Percentiles rank a stretch among this genome's conserved stretches.
These are phyloP conservation scores for Citrus unshiu DNA, from an alignment of 345 rosid species.

Conservation along the genomic window DNA sequence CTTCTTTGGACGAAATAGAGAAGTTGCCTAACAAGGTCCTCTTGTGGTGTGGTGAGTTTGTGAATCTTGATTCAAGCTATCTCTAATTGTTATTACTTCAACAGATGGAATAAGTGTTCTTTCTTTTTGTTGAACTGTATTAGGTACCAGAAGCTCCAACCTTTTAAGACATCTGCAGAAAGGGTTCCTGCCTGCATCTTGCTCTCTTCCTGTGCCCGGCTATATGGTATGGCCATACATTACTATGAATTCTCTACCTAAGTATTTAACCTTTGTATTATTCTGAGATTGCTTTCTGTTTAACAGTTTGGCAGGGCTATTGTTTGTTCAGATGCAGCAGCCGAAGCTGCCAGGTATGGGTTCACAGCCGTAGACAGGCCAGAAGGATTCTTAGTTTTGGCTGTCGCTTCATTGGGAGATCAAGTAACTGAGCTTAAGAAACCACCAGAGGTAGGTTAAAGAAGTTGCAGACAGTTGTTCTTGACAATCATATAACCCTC, in stretches of 20 bases:
- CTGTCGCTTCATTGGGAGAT: slow-evolving; percentile 58
- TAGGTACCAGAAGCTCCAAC: slow-evolving; percentile 64
- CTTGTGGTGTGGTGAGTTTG: slow-evolving; percentile 72
- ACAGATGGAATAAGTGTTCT: not conserved
- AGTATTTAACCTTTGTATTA: not conserved
- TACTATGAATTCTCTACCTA: not conserved
- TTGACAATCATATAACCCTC: not conserved
- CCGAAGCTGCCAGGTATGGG: slow-evolving; percentile 80
- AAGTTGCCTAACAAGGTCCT: slow-evolving; percentile 64
- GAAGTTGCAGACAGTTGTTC: not conserved
- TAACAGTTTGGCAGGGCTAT: slow-evolving; percentile 71
- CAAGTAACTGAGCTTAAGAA: slow-evolving; percentile 38
- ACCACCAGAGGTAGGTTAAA: slow-evolving; percentile 45
- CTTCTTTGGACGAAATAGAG: slow-evolving; percentile 63
- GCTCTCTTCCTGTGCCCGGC: slow-evolving; percentile 74
- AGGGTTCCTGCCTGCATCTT: slow-evolving; percentile 67
- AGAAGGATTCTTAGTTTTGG: slow-evolving; percentile 69
- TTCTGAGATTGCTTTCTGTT: not conserved
- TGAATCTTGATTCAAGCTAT: not conserved
- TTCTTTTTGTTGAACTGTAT: not conserved
- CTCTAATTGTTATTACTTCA: not conserved
- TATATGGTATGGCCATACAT: slow-evolving; percentile 49
- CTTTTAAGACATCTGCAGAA: slow-evolving; percentile 60
- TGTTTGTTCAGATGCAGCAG: slow-evolving; percentile 80
- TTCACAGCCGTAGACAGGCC: slow-evolving; percentile 74